These are phyloP conservation scores for Dendrocalamus latiflorus DNA, from an alignment of 202 grass and related monocot genomes.

Conservation along the genomic window DNA sequence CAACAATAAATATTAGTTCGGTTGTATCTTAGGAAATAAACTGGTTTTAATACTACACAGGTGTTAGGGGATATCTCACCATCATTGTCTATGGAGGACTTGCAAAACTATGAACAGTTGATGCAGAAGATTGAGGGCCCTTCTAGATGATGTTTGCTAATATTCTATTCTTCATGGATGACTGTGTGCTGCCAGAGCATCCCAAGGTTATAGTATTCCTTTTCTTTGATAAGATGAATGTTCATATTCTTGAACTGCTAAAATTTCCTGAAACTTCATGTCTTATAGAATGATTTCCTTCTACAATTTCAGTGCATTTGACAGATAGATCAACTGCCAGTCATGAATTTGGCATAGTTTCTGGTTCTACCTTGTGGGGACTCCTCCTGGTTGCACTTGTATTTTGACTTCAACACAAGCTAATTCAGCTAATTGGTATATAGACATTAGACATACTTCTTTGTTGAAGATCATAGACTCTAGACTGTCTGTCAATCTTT, in stretches of 20 bases:
- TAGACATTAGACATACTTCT: background rate
- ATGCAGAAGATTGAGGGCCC: conserved; percentile 80
- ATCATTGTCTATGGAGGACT: conserved; percentile 69
- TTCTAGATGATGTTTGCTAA: conserved; percentile 40
- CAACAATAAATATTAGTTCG: background rate
- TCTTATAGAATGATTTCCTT: background rate
- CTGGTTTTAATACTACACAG: too few relatives aligned
- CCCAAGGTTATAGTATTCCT: background rate
- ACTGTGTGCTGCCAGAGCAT: background rate
- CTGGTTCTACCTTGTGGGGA: background rate
- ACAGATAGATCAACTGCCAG: background rate
- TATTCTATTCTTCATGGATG: background rate
- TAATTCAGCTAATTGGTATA: background rate
- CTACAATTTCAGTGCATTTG: background rate
- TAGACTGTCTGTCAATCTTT: background rate
- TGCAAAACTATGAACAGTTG: conserved; percentile 65
- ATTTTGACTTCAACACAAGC: background rate
- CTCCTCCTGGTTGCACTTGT: background rate
- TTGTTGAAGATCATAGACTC: background rate
- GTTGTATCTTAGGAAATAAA: background rate
- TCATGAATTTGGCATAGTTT: background rate
- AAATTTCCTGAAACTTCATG: background rate
- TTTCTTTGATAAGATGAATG: background rate
- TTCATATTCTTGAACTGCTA: background rate
- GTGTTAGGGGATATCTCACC: conserved; percentile 76